A percentile compares a stretch with the other conserved stretches of the same genome.
Conservation (phyloP, 2,329 filamentous ascomycete species). For the Lasiodiplodia citricola region DNA sequence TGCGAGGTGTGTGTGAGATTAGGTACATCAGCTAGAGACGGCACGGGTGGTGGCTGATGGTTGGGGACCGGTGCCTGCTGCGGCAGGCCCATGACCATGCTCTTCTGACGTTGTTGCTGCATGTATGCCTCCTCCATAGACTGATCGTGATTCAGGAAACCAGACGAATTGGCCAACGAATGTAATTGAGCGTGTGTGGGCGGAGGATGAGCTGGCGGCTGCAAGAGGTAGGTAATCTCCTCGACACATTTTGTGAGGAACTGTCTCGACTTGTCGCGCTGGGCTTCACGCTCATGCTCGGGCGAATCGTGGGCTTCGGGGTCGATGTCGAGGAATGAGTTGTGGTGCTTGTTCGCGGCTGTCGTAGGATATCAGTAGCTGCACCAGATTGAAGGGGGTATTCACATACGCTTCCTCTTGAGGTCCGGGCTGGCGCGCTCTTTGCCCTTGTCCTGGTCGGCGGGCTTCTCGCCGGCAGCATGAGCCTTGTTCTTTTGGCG, state of each 20-base stretch:
- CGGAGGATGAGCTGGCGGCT: constrained; percentile 66
- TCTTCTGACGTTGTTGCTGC: constrained; percentile 56
- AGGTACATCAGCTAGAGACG: constrained; percentile 48
- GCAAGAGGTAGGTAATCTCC: constrained; percentile 71
- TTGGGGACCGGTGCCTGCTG: constrained; percentile 58
- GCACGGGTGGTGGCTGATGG: constrained; percentile 63
- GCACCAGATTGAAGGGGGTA: too few relatives aligned
- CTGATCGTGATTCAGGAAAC: constrained; percentile 56
- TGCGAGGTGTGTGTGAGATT: constrained; percentile 46
- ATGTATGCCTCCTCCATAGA: constrained; percentile 66
- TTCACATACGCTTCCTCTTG: constrained; percentile 23
- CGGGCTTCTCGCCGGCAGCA: constrained; percentile 57
- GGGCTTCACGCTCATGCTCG: constrained; percentile 62
- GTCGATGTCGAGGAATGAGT: constrained; percentile 59
- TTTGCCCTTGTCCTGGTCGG: constrained; percentile 44
- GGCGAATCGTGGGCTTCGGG: constrained; percentile 47
- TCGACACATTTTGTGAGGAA: constrained; percentile 71
- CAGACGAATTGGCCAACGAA: constrained; percentile 40
- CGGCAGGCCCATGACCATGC: constrained; percentile 36
- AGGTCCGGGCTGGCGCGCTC: constrained; percentile 18
- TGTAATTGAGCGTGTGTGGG: constrained; percentile 56
- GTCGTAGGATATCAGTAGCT: constrained; percentile 29
- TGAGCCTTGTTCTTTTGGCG: constrained; percentile 68
- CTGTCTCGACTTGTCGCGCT: constrained; percentile 66
- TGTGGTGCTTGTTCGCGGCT: constrained; percentile 54